These are phyloP conservation scores for Botrytis fabae DNA, from an alignment of 2,329 filamentous ascomycete genomes.

Conservation along the genomic window DNA sequence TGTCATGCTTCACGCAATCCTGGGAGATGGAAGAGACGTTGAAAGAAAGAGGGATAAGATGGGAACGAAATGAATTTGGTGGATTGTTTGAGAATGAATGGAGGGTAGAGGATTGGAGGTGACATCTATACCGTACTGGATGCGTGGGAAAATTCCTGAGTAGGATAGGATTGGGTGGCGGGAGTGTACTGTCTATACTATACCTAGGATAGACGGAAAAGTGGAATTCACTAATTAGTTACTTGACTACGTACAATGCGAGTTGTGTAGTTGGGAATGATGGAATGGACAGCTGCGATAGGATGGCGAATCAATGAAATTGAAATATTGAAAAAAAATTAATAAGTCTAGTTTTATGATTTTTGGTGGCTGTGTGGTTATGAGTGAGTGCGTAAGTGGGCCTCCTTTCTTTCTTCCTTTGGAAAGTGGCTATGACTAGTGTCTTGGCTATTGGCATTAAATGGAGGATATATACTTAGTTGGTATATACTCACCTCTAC, in stretches of 20 bases:
- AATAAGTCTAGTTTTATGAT: neutral
- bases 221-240: conserved; percentile 4
- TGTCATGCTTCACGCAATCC: neutral
- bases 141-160: neutral
- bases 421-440: neutral
- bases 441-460: neutral
- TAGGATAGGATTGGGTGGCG: neutral
- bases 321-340: neutral
- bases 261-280: neutral
- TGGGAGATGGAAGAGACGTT: neutral
- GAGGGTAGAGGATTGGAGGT: neutral
- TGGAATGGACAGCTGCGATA: neutral
- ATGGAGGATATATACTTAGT: neutral
- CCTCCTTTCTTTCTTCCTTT: neutral
- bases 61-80: neutral
- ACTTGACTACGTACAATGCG: neutral
- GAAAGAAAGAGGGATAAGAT: neutral
- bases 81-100: neutral
- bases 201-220: neutral
- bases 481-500: neutral
- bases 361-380: neutral
- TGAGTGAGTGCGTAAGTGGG: neutral
- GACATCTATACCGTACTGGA: neutral
- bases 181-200: neutral
- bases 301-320: conserved; percentile 3